Percentiles rank a stretch among this genome's conserved stretches.
Evolutionary conservation across 2,329 filamentous ascomycete species (phyloP).

Genomic region (Penicillium sp.): DNA sequence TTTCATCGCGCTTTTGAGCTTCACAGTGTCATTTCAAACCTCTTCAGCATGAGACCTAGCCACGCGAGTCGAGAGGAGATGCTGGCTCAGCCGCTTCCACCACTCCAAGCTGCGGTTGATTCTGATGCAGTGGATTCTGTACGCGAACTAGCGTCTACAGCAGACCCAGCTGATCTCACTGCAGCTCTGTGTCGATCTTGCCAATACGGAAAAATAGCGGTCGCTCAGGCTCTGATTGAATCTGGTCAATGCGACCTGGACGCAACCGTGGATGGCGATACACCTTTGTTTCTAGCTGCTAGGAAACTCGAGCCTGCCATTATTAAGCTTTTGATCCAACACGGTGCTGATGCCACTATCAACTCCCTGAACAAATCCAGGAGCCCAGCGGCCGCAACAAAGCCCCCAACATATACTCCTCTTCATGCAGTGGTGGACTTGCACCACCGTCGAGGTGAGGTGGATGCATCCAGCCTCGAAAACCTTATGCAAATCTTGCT

Average conservation of each 20-base stretch:
- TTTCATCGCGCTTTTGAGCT: neutral
- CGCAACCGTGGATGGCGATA: conserved; percentile 9
- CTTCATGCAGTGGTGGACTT: conserved; percentile 1
- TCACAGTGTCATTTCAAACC: neutral
- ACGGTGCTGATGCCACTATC: neutral
- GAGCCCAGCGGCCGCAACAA: neutral
- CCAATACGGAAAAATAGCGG: conserved; percentile 1
- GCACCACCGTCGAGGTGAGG: neutral
- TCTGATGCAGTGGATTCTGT: conserved; percentile 5
- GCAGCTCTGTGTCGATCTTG: conserved; percentile 16
- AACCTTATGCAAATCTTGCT: neutral
- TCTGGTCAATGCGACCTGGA: conserved; percentile 15
- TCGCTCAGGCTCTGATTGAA: neutral
- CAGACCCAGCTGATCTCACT: conserved; percentile 10
- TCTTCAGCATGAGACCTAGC: neutral
- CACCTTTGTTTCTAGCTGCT: conserved; percentile 11
- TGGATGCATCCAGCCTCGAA: neutral
- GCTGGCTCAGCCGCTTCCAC: neutral
- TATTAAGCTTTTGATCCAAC: neutral
- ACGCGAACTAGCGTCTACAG: conserved; percentile 5
- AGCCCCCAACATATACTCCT: neutral
- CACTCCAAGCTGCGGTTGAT: neutral
- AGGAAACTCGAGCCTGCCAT: neutral
- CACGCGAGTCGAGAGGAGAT: neutral
- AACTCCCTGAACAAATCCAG: neutral